Evolutionary conservation across 768 basidiomycete genomes (phyloP).

Genomic region (Phallus indusiatus): DNA sequence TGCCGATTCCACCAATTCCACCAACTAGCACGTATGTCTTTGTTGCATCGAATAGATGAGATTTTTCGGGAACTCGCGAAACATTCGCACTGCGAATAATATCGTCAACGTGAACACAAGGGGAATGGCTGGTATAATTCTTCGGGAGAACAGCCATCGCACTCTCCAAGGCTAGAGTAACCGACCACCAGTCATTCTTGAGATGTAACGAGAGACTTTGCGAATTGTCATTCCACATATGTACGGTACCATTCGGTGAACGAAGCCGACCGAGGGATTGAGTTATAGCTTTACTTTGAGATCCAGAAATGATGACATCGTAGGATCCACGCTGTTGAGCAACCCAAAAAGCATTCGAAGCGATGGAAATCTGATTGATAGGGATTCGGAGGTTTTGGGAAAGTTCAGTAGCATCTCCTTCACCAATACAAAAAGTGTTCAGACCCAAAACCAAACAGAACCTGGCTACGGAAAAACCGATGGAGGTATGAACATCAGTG

Average conservation of each 20-base stretch:
- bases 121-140: neutral
- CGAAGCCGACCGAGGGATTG: neutral
- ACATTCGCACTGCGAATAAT: neutral
- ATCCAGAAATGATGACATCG: neutral
- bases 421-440: neutral
- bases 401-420: neutral
- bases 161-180: neutral
- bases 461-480: neutral
- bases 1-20: conserved; percentile 29
- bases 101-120: neutral
- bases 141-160: neutral
- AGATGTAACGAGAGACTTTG: neutral
- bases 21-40: conserved; percentile 30
- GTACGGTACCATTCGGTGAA: neutral
- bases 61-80: neutral
- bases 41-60: conserved; percentile 19
- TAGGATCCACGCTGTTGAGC: neutral
- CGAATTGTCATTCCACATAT: neutral
- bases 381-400: neutral
- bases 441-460: neutral
- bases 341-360: neutral
- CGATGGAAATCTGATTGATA: neutral
- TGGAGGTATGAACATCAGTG: neutral
- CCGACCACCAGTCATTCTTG: neutral
- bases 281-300: neutral